Percentiles rank a stretch among this genome's conserved stretches.
These are phyloP conservation scores for Diaporthe aspalathi DNA, from an alignment of 2,329 filamentous ascomycete genomes.

Conservation along the genomic window DNA sequence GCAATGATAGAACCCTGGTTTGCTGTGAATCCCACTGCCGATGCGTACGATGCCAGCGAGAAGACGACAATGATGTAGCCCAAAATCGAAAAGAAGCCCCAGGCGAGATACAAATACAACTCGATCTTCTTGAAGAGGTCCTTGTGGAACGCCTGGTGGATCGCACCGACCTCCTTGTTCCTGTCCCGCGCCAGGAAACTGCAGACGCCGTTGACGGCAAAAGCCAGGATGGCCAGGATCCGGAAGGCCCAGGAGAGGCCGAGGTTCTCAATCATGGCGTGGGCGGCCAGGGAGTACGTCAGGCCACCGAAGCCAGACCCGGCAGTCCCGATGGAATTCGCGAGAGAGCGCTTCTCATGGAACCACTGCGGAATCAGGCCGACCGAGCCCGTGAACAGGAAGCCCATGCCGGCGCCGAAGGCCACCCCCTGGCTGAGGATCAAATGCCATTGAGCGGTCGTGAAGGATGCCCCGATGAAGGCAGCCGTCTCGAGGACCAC, in stretches of 20 bases:
- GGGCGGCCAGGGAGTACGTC: conserved; percentile 73
- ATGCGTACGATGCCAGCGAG: conserved; percentile 78
- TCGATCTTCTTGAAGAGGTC: conserved; percentile 70
- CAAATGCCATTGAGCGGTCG: conserved; percentile 77
- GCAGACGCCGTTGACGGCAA: conserved; percentile 72
- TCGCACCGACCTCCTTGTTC: conserved; percentile 76
- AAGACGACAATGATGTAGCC: conserved; percentile 83
- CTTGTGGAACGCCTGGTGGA: conserved; percentile 74
- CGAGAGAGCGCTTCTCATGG: conserved; percentile 72
- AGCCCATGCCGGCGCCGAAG: conserved; percentile 83
- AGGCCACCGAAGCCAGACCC: conserved; percentile 82
- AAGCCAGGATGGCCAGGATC: conserved; percentile 72
- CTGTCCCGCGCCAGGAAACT: conserved; percentile 75
- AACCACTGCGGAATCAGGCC: conserved; percentile 82
- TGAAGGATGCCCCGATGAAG: conserved; percentile 78
- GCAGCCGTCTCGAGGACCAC: conserved; percentile 71
- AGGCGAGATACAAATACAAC: conserved; percentile 73
- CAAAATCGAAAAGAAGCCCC: conserved; percentile 78
- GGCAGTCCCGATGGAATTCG: conserved; percentile 75
- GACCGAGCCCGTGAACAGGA: conserved; percentile 77
- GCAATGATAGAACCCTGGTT: conserved; percentile 77
- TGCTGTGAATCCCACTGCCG: conserved; percentile 73
- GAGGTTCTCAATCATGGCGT: conserved; percentile 74
- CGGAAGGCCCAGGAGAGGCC: conserved; percentile 76
- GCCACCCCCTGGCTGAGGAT: conserved; percentile 79